Evolutionary conservation across 805 yeast genomes (phyloP).

Genomic region (Wickerhamomyces tratensis): DNA sequence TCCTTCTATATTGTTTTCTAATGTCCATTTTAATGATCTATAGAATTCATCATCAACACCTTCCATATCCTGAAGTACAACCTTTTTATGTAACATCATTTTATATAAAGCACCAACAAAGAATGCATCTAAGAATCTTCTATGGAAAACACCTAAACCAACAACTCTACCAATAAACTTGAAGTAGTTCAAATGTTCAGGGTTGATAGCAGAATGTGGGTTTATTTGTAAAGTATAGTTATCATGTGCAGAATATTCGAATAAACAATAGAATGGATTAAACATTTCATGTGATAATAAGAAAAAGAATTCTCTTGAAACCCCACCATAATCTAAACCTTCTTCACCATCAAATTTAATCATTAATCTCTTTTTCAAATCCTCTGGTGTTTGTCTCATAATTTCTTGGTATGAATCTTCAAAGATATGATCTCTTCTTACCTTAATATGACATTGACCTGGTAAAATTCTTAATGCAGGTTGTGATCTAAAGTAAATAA

Average conservation of each 20-base stretch:
- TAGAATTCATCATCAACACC: conserved; percentile 97
- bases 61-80: conserved; percentile 94
- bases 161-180: conserved; percentile 97
- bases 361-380: conserved; percentile 94
- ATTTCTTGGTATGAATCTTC: conserved; percentile 98
- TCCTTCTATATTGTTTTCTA: conserved; percentile 88
- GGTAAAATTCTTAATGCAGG: conserved; percentile 96
- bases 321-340: conserved; percentile 99
- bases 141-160: conserved; percentile 96
- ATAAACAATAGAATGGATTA: conserved; percentile 94
- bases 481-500: conserved; percentile 95
- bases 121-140: conserved; percentile 96
- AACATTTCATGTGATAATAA: conserved; percentile 96
- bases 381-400: conserved; percentile 98
- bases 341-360: conserved; percentile 98
- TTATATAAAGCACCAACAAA: conserved; percentile 97
- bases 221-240: conserved; percentile 96
- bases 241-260: conserved; percentile 96
- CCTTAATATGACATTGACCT: conserved; percentile 98
- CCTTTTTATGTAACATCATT: conserved; percentile 94
- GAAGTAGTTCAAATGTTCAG: conserved; percentile 96
- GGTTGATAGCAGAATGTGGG: conserved; percentile 94
- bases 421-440: conserved; percentile 90
- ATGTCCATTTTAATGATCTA: conserved; percentile 89
- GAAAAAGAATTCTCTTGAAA: conserved; percentile 95